Conservation (phyloP, 306 rosid genomes). For the Delonix regia region DNA sequence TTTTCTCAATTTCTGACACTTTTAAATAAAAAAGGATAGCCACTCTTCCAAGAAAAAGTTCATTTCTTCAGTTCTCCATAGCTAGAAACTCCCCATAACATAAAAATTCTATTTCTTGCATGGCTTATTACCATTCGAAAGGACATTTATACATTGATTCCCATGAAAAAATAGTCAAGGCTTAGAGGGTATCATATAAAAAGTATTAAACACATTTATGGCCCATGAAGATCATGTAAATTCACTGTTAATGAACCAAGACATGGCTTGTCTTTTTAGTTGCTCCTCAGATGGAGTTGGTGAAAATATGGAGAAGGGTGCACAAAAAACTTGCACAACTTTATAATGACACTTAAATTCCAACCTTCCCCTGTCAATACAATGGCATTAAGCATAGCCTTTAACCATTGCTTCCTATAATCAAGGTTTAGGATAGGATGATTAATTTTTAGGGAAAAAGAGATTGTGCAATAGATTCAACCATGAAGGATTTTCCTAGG, state of each 20-base stretch:
- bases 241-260: constrained; percentile 65
- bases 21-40: constrained; percentile 57
- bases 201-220: constrained; percentile 58
- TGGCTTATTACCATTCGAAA: constrained; percentile 75
- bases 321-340: constrained; percentile 70
- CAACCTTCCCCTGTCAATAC: constrained; percentile 64
- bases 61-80: constrained; percentile 41
- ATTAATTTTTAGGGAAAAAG: constrained; percentile 73
- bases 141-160: constrained; percentile 73
- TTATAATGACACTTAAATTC: constrained; percentile 63
- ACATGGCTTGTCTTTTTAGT: constrained; percentile 73
- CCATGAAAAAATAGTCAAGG: constrained; percentile 60
- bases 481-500: constrained; percentile 73
- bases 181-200: constrained; percentile 55
- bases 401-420: constrained; percentile 58
- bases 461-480: constrained; percentile 60
- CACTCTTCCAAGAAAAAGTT: constrained; percentile 54
- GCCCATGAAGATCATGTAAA: constrained; percentile 67
- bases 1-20: constrained; percentile 45
- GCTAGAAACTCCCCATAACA: constrained; percentile 39
- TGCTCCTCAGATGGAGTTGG: constrained; percentile 76
- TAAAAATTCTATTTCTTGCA: constrained; percentile 58
- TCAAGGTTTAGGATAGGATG: constrained; percentile 70
- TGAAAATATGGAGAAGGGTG: constrained; percentile 73
- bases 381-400: constrained; percentile 52